Conservation (phyloP, 257 asterid genomes). For the Mentha longifolia region DNA sequence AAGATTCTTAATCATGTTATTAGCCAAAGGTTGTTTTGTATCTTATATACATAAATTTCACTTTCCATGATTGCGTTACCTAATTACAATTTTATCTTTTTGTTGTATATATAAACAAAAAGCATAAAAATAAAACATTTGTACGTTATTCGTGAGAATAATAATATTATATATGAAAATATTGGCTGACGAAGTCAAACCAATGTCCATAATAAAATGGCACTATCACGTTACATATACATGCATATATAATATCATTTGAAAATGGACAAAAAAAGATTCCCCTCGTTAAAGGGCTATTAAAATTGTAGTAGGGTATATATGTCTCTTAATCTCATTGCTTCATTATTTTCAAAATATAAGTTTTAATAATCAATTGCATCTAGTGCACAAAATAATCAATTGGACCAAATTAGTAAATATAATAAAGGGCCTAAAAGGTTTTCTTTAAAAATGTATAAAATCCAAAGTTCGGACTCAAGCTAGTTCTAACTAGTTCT, state of each 20-base stretch:
- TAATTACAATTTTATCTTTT: no score
- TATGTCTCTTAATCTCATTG: constrained; percentile 3
- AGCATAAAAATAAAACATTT: no score
- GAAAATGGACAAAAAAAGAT: constrained; percentile 6
- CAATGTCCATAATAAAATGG: background rate
- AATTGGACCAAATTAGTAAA: background rate
- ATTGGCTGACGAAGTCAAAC: background rate
- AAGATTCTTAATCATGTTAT: no score
- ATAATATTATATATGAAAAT: no score
- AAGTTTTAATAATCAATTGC: background rate
- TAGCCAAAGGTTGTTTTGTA: no score
- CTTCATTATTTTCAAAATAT: background rate
- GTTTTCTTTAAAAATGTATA: background rate
- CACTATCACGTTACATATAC: background rate
- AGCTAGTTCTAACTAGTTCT: background rate
- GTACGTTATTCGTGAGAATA: no score
- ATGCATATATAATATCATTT: background rate
- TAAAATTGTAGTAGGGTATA: background rate
- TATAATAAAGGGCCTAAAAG: background rate
- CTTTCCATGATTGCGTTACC: no score
- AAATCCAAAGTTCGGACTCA: background rate
- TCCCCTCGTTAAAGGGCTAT: background rate
- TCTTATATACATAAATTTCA: no score
- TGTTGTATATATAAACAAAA: no score
- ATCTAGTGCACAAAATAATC: background rate